Evolutionary conservation across 495 filamentous ascomycete species (phyloP).

Genomic region (Tuber melanosporum): DNA sequence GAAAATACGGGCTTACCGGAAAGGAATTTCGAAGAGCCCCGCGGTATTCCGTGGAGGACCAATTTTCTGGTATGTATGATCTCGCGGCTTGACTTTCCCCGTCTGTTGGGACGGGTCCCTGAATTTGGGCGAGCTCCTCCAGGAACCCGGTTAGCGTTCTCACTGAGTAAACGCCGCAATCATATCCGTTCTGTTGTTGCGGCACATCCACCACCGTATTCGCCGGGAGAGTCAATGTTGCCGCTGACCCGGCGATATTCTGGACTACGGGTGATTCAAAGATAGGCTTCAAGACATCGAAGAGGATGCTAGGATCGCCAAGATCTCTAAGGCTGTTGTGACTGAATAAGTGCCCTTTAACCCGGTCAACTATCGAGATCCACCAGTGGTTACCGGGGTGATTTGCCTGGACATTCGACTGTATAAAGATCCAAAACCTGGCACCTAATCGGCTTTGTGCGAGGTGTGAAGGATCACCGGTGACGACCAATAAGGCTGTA

Average conservation of each 20-base stretch:
- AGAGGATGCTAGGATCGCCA: background rate
- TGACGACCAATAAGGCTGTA: background rate
- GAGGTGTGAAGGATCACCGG: background rate
- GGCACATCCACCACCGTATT: background rate
- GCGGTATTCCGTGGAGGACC: background rate
- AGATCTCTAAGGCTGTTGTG: background rate
- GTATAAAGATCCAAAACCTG: constrained; percentile 19
- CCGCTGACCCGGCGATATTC: background rate
- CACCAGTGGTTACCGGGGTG: background rate
- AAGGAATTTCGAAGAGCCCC: background rate
- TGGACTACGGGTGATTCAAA: background rate
- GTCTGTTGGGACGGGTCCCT: background rate
- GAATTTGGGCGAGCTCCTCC: background rate
- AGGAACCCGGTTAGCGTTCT: constrained; percentile 9
- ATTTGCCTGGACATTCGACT: constrained; percentile 5
- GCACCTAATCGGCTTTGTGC: background rate
- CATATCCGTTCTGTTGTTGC: constrained; percentile 10
- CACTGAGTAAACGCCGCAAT: constrained; percentile 18
- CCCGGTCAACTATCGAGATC: constrained; percentile 2
- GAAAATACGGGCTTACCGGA: background rate
- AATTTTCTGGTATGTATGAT: background rate
- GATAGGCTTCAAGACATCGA: background rate
- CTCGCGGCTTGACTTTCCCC: background rate
- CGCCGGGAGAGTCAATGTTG: background rate
- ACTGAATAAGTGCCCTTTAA: constrained; percentile 1